Percentiles rank a stretch among this genome's conserved stretches.
These are phyloP conservation scores for Neckera pumila DNA, from an alignment of 225 moss, liverwort and hornwort genomes.

Conservation along the genomic window DNA sequence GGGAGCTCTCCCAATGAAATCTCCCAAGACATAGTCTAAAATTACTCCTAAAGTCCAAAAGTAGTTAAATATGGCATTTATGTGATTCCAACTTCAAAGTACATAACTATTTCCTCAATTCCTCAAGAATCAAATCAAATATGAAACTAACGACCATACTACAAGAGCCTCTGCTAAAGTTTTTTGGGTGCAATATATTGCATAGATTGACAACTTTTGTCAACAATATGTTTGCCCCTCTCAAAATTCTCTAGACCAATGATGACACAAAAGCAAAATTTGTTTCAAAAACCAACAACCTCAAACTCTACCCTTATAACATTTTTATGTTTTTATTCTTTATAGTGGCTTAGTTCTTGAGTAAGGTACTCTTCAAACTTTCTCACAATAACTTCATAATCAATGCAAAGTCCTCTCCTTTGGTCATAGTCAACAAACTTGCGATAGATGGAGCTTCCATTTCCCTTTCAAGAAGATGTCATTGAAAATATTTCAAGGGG, in stretches of 20 bases:
- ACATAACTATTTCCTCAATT: too few relatives aligned
- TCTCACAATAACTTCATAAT: not conserved
- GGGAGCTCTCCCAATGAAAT: too few relatives aligned
- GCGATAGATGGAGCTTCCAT: not conserved
- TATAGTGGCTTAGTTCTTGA: not conserved
- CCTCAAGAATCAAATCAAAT: too few relatives aligned
- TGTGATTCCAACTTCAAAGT: too few relatives aligned
- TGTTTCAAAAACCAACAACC: not conserved
- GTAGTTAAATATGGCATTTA: too few relatives aligned
- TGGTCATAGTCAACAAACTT: not conserved
- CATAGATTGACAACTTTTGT: too few relatives aligned
- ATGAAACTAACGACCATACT: too few relatives aligned
- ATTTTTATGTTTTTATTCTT: not conserved
- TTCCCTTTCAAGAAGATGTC: not conserved
- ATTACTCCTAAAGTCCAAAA: too few relatives aligned
- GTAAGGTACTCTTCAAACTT: not conserved
- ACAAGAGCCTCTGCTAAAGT: too few relatives aligned
- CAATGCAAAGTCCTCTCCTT: not conserved
- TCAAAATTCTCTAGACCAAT: not conserved
- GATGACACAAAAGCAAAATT: not conserved
- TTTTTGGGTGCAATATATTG: too few relatives aligned
- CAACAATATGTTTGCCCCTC: rapidly evolving
- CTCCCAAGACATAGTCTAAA: too few relatives aligned
- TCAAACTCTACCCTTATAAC: not conserved
- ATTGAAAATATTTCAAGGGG: not conserved